Evolutionary conservation across 768 basidiomycete species (phyloP), one percentile per base, ranked within the genome.

Genomic region (Leucosporidium creatinivorum): DNA sequence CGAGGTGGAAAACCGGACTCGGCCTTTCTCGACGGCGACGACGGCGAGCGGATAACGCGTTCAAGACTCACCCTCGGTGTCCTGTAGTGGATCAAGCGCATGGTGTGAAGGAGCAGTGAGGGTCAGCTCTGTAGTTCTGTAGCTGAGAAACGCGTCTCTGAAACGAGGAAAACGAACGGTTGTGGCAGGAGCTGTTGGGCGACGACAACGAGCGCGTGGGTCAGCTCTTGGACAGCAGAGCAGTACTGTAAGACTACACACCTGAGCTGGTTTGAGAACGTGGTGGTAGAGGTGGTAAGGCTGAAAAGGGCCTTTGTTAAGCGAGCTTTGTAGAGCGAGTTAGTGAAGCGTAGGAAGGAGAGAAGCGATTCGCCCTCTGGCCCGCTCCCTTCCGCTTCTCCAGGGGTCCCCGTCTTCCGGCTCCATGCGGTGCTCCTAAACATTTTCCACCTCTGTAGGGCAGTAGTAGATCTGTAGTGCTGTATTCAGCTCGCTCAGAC

Each of bases 251-350:
- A n/a, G 31, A 18, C 30, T 6, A 56, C 55, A 19, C 10, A 56
- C 55, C 55, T 56, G 55, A 56, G 55, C 18, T 30, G 26, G 55
- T 56, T 56, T 21, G 55, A 56, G 55, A 56, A 56, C 55, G 55
- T 56, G 54, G 26, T 21, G 2, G 30, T 28, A 18, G 30, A 30
- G 18, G 12, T 26, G 30, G 17, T 17, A 56, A 23, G 55, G 55
- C 30, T 56, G 26, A 54, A 23, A 31, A 31, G 30, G 26, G 28
- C 55, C 55, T 56, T 33, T n/a, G n/a, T n/a, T n/a, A n/a, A n/a
- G n/a, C n/a, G 26, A 25, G n/a, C 23, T 26, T 52, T 52, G n/a
- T 55, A 19, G 17, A 12, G n/a, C n/a, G 28, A 61, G 5, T 33
- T 44, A 44, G 39, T 44, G 39, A 44, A 17, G 10, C 8, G 39